Evolutionary conservation across 495 filamentous ascomycete species (phyloP).

Genomic region (Lindgomyces ingoldianus): DNA sequence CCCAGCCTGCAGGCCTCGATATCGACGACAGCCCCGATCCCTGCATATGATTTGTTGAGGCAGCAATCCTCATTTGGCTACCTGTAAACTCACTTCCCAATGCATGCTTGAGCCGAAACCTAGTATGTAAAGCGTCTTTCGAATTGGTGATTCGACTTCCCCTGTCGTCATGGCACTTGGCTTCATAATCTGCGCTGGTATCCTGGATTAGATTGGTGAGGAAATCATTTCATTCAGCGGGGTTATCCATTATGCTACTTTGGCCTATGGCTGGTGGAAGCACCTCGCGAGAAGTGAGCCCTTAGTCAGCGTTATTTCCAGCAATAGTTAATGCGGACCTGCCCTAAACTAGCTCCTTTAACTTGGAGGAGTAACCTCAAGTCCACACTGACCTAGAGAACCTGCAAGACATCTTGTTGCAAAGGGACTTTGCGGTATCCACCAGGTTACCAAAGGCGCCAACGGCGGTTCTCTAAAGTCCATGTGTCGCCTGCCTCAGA

Average conservation of each 20-base stretch:
- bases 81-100: too few species aligned
- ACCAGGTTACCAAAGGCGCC: neutral
- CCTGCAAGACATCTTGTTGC: neutral
- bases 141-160: too few species aligned
- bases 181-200: slow-evolving; percentile 12
- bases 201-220: slow-evolving; percentile 4
- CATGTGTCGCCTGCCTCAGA: neutral
- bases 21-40: too few species aligned
- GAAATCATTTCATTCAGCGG: neutral
- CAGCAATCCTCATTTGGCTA: too few species aligned
- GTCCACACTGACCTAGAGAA: neutral
- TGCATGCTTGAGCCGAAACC: too few species aligned
- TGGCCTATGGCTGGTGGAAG: slow-evolving; percentile 19
- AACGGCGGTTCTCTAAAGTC: neutral
- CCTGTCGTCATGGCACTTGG: too few species aligned
- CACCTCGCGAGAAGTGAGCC: neutral
- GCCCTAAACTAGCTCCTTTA: neutral
- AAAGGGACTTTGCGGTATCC: neutral
- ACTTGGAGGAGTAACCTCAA: neutral
- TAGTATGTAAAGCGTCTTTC: too few species aligned
- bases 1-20: too few species aligned
- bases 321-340: neutral
- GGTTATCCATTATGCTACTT: slow-evolving; percentile 3
- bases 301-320: neutral
- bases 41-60: too few species aligned